Base-by-base conservation (phyloP, 2,329 filamentous ascomycete species). In the Penicillium sp. region DNA sequence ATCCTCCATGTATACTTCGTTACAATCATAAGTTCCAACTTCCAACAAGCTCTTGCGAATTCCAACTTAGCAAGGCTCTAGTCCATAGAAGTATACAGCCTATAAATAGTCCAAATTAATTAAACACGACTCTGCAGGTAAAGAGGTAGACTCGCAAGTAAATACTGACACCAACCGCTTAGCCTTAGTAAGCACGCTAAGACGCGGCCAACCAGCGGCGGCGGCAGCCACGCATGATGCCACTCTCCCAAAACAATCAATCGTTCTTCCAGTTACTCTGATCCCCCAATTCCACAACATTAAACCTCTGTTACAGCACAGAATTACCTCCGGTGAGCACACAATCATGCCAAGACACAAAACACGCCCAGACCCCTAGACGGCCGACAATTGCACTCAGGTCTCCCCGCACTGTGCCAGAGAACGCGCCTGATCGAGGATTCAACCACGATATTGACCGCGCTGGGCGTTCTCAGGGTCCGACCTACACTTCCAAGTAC, bases 231-330 rank as follows among this genome's bases (percentile, higher is more conserved):
- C 53, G 53, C 53, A 51, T 51, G 50, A 53, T 55, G 46, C 53
- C 50, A 55, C 44, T 45, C 48, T 42, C 36, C 50, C 53, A 42
- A 55, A 55, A 55, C 50, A 55, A 55, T 47, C 53, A 41, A 31
- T 36, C 48, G 31, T 29, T 34, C 39, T 31, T n/a, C 10, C 26
- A 38, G 20, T 32, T 20, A 27, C 34, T 22, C 18, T 22, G 20
- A 14, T 38, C 27, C 8, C 26, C 38, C 28, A 34, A 32, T 40
- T 45, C 16, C 22, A 6, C 28, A n/a, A 34, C 18, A 10, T 26
- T 14, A 34, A 28, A 23, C 13, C 6, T 13, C 24, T 27, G 23
- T 8, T 22, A 24, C 7, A 14, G 8, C 2, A 11, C 31, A 5
- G 9, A 34, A 22, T 6, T 16, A 7, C 8, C 14, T 9, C 11